These are phyloP conservation scores for Aspergillus sp. DNA, from an alignment of 2,329 filamentous ascomycete genomes.

Conservation along the genomic window DNA sequence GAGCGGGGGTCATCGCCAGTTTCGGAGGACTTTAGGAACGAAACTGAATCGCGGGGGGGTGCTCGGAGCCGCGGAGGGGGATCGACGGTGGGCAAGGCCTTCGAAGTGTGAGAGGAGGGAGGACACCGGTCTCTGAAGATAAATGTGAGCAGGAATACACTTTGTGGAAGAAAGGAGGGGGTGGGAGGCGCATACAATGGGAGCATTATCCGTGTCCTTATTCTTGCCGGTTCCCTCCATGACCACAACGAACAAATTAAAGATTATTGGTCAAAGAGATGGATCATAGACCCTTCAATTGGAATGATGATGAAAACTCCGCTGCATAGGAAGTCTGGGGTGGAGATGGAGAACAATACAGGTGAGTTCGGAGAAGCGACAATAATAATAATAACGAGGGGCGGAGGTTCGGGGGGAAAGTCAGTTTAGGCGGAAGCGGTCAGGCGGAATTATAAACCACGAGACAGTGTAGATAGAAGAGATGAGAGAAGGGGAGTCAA, in stretches of 20 bases:
- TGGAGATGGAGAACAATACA: too few species aligned
- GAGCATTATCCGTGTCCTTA: slow-evolving; percentile 31
- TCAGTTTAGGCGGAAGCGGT: background rate
- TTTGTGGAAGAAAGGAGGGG: background rate
- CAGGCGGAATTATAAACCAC: background rate
- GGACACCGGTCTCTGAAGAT: slow-evolving; percentile 43
- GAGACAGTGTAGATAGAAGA: background rate
- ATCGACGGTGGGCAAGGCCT: slow-evolving; percentile 35
- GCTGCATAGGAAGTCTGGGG: too few species aligned
- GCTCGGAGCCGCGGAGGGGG: slow-evolving; percentile 21
- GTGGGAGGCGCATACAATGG: slow-evolving; percentile 28
- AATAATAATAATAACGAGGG: background rate
- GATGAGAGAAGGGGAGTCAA: background rate
- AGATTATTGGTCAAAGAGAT: too few species aligned
- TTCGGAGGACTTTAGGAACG: slow-evolving; percentile 27
- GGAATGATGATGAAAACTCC: too few species aligned
- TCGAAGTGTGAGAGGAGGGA: slow-evolving; percentile 47
- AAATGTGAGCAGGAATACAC: slow-evolving; percentile 1
- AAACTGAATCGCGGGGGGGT: slow-evolving; percentile 24
- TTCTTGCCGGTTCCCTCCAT: slow-evolving; percentile 32
- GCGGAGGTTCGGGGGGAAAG: background rate
- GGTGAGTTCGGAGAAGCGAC: background rate
- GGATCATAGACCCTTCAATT: too few species aligned
- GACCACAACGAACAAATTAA: slow-evolving; percentile 14
- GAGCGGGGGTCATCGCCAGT: slow-evolving; percentile 24